Evolutionary conservation across 805 yeast species (phyloP), one percentile per base, ranked within the genome.

Genomic region (Yamadazyma takamatsuzukensis): DNA sequence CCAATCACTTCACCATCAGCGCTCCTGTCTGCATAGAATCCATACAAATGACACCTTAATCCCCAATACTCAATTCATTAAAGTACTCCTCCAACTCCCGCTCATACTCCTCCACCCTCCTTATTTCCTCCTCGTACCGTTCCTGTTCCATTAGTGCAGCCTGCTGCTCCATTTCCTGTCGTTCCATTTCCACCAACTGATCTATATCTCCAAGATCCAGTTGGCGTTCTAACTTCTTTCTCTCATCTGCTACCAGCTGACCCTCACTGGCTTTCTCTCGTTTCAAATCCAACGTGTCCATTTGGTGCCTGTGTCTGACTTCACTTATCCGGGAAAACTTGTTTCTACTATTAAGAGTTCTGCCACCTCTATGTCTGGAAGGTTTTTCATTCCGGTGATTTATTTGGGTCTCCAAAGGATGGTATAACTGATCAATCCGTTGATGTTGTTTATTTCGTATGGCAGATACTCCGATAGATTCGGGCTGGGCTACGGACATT

Each of bases 161-260:
- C 24, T 50, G 53, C 19, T 49, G 30, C 27, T 56, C 59, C 34
- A 21, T 17, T 16, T 38, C 34, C 14, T 31, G 33, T 21, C 43
- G 26, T 29, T 57, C 55, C 15, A 53, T 59, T 8, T 54, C 54
- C 6, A 55, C 41, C 22, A 54, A 39, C 29, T 42, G 44, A 21
- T 54, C 54, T 10, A 44, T 32, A 18, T 49, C 55, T 6, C 41
- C 29, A 4, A 39, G 41, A n/a, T 35, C 26, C n/a, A 23, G 22
- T 13, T 39, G 27, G 22, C 31, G 21, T 15, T 44, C 41, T 9
- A 40, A 40, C 22, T 40, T 19, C 18, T 29, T 18, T 9, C 37
- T 29, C 13, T 22, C 27, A 25, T 49, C 51, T 4, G 26, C 18
- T 11, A 18, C 22, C 14, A 32, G 34, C 36, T 56, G 61, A 12